phyloP scores from a whole-genome alignment of 2,329 filamentous ascomycete species.

The Fusarium floridanum region DNA sequence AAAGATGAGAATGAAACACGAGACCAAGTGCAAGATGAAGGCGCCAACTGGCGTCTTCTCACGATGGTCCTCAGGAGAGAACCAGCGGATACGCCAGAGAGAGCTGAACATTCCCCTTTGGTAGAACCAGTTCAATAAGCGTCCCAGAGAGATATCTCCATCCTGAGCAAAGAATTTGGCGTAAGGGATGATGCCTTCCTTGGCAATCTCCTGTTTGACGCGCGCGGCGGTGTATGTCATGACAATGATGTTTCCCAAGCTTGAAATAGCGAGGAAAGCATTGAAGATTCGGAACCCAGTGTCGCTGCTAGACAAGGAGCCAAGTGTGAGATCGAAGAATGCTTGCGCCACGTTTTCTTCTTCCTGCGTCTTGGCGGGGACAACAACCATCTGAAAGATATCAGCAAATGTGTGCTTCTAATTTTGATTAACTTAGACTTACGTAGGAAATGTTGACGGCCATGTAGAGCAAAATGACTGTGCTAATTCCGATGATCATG shows the following conservation, averaged over 20 bases:
- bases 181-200: slow-evolving; percentile 67
- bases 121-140: slow-evolving; percentile 49
- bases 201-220: slow-evolving; percentile 72
- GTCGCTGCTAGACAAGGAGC: slow-evolving; percentile 45
- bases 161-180: slow-evolving; percentile 62
- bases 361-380: slow-evolving; percentile 41
- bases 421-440: slow-evolving; percentile 7
- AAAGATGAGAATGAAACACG: slow-evolving; percentile 52
- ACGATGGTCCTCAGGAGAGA: slow-evolving; percentile 52
- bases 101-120: slow-evolving; percentile 47
- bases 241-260: slow-evolving; percentile 68
- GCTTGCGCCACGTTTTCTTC: slow-evolving; percentile 45
- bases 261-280: slow-evolving; percentile 65
- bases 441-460: slow-evolving; percentile 55
- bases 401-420: neutral
- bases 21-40: slow-evolving; percentile 51
- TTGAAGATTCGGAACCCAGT: slow-evolving; percentile 56
- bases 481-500: slow-evolving; percentile 48
- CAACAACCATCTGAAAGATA: slow-evolving; percentile 54
- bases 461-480: slow-evolving; percentile 51
- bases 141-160: slow-evolving; percentile 51
- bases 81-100: slow-evolving; percentile 46
- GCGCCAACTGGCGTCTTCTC: slow-evolving; percentile 55
- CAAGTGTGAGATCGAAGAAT: slow-evolving; percentile 53
- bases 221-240: slow-evolving; percentile 68